phyloP scores from a whole-genome alignment of 192 early-diverging fungal species.

The Coemansia erecta region DNA sequence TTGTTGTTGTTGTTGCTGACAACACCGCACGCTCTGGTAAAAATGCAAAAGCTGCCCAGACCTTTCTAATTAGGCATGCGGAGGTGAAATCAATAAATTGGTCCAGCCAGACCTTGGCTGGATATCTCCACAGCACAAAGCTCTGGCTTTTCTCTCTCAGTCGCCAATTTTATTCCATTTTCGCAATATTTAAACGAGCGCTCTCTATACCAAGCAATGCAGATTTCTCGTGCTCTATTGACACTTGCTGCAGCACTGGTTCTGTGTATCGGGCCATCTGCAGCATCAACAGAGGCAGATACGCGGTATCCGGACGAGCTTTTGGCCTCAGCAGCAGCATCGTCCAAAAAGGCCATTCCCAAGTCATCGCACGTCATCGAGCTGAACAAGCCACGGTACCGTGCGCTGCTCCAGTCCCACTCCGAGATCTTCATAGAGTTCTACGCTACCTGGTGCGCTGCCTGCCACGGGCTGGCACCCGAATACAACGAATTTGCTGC shows the following conservation, averaged over 20 bases:
- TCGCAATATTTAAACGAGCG: too few species aligned
- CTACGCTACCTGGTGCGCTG: conserved; percentile 52
- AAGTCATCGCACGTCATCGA: conserved; percentile 40
- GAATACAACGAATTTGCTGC: conserved; percentile 40
- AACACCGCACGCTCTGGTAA: too few species aligned
- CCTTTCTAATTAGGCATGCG: too few species aligned
- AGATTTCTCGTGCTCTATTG: neutral
- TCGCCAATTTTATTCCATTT: too few species aligned
- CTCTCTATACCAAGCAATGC: conserved; percentile 1
- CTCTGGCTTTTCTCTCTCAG: too few species aligned
- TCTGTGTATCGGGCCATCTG: neutral
- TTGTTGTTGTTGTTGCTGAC: too few species aligned
- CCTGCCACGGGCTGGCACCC: conserved; percentile 42
- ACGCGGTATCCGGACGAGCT: conserved; percentile 32
- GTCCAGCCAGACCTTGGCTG: too few species aligned
- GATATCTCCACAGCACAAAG: too few species aligned
- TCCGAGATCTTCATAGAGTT: conserved; percentile 45
- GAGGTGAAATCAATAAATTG: too few species aligned
- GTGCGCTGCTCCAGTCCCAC: conserved; percentile 23
- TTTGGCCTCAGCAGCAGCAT: conserved; percentile 19
- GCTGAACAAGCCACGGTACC: conserved; percentile 34
- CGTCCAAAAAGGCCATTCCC: conserved; percentile 24
- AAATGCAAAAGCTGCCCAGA: too few species aligned
- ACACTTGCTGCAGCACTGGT: neutral
- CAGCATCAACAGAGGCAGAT: neutral